Base-by-base conservation (phyloP, 1,284 basidiomycete species). In the Phylloporus sp. region DNA sequence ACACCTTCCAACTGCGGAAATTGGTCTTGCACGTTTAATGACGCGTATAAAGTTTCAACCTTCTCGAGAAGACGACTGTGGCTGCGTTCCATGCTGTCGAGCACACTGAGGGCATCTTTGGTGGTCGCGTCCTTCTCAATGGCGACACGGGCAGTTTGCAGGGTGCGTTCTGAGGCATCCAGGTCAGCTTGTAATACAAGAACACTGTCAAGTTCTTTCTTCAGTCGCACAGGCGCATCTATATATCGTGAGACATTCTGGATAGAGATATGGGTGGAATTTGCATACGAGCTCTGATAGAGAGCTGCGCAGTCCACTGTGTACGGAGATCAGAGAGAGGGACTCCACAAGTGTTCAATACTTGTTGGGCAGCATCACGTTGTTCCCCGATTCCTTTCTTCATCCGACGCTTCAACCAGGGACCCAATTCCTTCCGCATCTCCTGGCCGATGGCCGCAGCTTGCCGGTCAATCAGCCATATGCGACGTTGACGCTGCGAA, bases 181-280 rank as follows among this genome's bases (percentile, higher is more conserved):
- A 81, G 57, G 20, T 81, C 71, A 0, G 68, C 68, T 40, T 81
- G 79, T 0, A 82, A 69, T 0, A n/a, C 61, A 0, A 82, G 56
- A 0, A 81, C 70, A 2, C 70, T 68, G 42, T 79, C 76, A 0
- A 82, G 70, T n/a, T 81, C 75, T 29, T 75, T 77, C 24, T 78
- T 78, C 0, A 80, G 64, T 0, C 68, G 63, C 0, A 61, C 56
- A 0, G 76, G 79, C 6, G 77, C 72, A 70, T 79, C 80, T 31
- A 20, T 29, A 22, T 24, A 18, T 5, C 13, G 22, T 18, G 13
- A 12, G 24, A 5, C 6, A 32, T 17, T 5, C 22, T 37, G 34
- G 34, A 8, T 10, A 37, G 15, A 37, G 13, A n/a, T 8, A n/a
- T 5, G 15, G 10, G 29, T 8, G 11, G 6, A 6, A 5, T 34